Evolutionary conservation across 2,329 filamentous ascomycete species (phyloP).

Genomic region (Trichoderma lentiforme): DNA sequence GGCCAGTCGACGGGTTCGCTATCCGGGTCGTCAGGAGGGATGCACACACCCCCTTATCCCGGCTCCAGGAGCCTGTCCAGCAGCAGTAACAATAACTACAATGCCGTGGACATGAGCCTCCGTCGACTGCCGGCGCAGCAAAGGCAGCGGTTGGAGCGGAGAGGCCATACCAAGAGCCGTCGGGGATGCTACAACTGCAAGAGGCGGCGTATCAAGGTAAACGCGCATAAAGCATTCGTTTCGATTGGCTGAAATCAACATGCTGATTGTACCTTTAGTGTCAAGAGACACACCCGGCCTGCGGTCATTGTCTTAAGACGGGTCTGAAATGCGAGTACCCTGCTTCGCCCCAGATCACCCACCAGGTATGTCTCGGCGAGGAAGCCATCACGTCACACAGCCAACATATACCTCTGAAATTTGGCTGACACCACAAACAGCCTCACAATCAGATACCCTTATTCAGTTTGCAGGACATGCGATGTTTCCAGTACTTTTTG

Average conservation of each 20-base stretch:
- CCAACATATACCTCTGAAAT: neutral
- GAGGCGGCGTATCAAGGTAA: slow-evolving; percentile 60
- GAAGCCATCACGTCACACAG: too few species aligned
- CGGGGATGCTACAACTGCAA: slow-evolving; percentile 67
- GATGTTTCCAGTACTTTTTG: slow-evolving; percentile 66
- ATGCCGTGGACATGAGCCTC: slow-evolving; percentile 14
- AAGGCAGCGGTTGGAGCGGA: slow-evolving; percentile 46
- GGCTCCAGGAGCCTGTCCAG: slow-evolving; percentile 26
- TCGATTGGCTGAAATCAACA: neutral
- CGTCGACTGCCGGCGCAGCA: slow-evolving; percentile 27
- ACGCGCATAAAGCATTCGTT: neutral
- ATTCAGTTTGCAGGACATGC: slow-evolving; percentile 62
- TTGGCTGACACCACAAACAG: slow-evolving; percentile 30
- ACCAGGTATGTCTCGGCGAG: slow-evolving; percentile 42
- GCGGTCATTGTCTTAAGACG: slow-evolving; percentile 61
- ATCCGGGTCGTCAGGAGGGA: slow-evolving; percentile 31
- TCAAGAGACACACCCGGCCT: slow-evolving; percentile 62
- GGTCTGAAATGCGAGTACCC: slow-evolving; percentile 63
- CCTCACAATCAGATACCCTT: slow-evolving; percentile 56
- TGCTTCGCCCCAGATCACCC: slow-evolving; percentile 45
- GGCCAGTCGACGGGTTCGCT: slow-evolving; percentile 15
- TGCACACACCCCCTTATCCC: slow-evolving; percentile 31
- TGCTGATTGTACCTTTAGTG: slow-evolving; percentile 43
- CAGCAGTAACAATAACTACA: slow-evolving; percentile 12
- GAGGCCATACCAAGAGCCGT: slow-evolving; percentile 64